A percentile compares a stretch with the other conserved stretches of the same genome.
phyloP scores from a whole-genome alignment of 345 rosid genomes.

The Populus euphratica region DNA sequence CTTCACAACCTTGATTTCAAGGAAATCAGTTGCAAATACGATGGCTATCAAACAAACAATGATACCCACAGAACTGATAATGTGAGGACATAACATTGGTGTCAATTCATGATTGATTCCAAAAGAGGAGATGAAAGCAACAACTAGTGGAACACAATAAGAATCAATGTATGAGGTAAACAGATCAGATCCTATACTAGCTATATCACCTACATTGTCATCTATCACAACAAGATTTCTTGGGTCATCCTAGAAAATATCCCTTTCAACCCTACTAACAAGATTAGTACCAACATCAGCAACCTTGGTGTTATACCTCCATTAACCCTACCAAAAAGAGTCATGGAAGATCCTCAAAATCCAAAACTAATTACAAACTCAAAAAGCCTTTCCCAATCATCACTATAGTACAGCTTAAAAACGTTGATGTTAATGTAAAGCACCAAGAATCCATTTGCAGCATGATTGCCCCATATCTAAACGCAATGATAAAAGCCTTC shows the following conservation, averaged over 20 bases:
- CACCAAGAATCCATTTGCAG: slow-evolving; percentile 72
- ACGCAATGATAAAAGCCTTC: slow-evolving; percentile 70
- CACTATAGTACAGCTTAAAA: slow-evolving; percentile 70
- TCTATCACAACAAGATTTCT: slow-evolving; percentile 80
- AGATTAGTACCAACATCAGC: slow-evolving; percentile 89
- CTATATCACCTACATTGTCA: slow-evolving; percentile 79
- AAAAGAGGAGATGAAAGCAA: slow-evolving; percentile 72
- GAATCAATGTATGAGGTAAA: slow-evolving; percentile 70
- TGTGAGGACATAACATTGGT: slow-evolving; percentile 62
- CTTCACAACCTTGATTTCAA: slow-evolving; percentile 64
- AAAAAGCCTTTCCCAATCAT: slow-evolving; percentile 72
- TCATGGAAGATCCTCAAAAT: slow-evolving; percentile 83
- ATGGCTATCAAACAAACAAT: slow-evolving; percentile 66
- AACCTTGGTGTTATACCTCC: slow-evolving; percentile 84
- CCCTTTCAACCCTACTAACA: slow-evolving; percentile 75
- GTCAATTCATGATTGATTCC: slow-evolving; percentile 65
- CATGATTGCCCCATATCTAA: slow-evolving; percentile 74
- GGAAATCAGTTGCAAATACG: slow-evolving; percentile 65
- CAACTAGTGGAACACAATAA: slow-evolving; percentile 71
- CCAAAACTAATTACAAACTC: slow-evolving; percentile 83
- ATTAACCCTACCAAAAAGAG: slow-evolving; percentile 76
- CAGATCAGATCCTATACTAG: slow-evolving; percentile 78
- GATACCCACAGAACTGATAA: slow-evolving; percentile 66
- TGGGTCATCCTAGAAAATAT: slow-evolving; percentile 75
- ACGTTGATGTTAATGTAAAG: slow-evolving; percentile 60